Base-by-base conservation (phyloP, 2,329 filamentous ascomycete genomes). In the Fusarium virguliforme region DNA sequence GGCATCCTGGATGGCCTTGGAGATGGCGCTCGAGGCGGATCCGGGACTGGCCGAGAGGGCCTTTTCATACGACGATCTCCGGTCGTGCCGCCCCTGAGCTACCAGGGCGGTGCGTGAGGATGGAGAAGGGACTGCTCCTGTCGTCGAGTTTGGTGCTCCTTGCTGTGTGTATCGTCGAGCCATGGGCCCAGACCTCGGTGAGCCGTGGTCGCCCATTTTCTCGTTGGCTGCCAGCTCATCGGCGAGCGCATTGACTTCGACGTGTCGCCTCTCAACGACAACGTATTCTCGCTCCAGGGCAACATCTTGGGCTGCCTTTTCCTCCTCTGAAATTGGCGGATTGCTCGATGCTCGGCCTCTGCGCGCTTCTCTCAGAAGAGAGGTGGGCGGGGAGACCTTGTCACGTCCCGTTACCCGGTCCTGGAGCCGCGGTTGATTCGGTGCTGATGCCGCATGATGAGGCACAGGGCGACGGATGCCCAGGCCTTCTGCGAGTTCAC, bases 241-340 rank as follows among this genome's bases (percentile, higher is more conserved):
- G 24, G 96, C 96, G 76, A 99, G 92, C 3, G 96, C 96, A 79
- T 99, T 98, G 56, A 99, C 95, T 80, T 98, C 95, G 10, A 99
- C 95, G 22, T 94, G 92, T 71, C 92, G 91, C 84, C 98, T 97
- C 83, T 99, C 96, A 12, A 99, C 94, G 28, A 98, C 87, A 22
- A 99, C 95, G 76, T 98, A 99, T 72, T 98, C 96, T 71, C 95
- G 90, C 78, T 97, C 95, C 74, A 97, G 92, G 1, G 93, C 93
- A 54, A 97, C 90, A 71, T 98, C 95, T 75, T 97, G 93, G 3
- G 93, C 94, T 4, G 91, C 92, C 77, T 85, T 89, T 75, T 92
- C 91, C 65, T 90, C 89, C 70, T 92, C 91, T 62, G 87, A 85
- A n/a, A 81, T 80, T 40, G 71, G 70, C 12, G 75, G 74, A 40